Percentiles rank a stretch among this genome's conserved stretches.
These are phyloP conservation scores for Penicillium antarcticum DNA, from an alignment of 495 filamentous ascomycete species.

Conservation along the genomic window DNA sequence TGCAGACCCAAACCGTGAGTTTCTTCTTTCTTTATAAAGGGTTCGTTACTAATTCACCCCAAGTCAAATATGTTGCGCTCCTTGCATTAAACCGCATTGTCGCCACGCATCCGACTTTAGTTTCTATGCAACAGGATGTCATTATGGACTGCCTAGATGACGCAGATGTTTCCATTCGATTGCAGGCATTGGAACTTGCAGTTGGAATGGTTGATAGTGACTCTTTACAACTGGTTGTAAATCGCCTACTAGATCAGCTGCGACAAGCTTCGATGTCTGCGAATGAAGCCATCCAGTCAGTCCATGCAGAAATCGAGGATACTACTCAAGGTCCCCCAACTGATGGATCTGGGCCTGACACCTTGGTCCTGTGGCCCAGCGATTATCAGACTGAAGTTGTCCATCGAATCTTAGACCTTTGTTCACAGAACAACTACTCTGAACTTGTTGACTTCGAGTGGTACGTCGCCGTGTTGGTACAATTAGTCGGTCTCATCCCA, in stretches of 20 bases:
- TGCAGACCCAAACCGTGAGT: slow-evolving; percentile 84
- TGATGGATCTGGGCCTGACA: too few species aligned
- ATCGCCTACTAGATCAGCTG: slow-evolving; percentile 81
- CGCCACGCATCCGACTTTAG: slow-evolving; percentile 78
- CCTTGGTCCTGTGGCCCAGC: slow-evolving; percentile 53
- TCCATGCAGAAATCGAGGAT: not conserved
- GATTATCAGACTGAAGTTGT: slow-evolving; percentile 82
- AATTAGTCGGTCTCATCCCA: slow-evolving; percentile 70
- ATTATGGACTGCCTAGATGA: slow-evolving; percentile 96
- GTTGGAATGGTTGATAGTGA: slow-evolving; percentile 87
- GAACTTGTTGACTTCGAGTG: slow-evolving; percentile 90
- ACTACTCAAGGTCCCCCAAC: too few species aligned
- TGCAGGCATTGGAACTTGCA: slow-evolving; percentile 86
- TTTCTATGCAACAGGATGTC: slow-evolving; percentile 88
- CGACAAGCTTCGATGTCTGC: slow-evolving; percentile 36
- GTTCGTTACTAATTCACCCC: not conserved
- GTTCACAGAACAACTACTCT: slow-evolving; percentile 83
- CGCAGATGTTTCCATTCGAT: slow-evolving; percentile 90
- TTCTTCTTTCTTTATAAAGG: not conserved
- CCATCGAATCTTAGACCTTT: slow-evolving; percentile 79
- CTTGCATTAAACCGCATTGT: slow-evolving; percentile 94
- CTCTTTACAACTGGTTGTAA: slow-evolving; percentile 77
- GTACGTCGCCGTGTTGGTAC: slow-evolving; percentile 84
- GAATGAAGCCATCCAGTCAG: not conserved
- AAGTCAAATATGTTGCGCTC: slow-evolving; percentile 95